These are phyloP conservation scores for Pythium guiyangense DNA, from an alignment of 352 stramenopile species.

Conservation along the genomic window DNA sequence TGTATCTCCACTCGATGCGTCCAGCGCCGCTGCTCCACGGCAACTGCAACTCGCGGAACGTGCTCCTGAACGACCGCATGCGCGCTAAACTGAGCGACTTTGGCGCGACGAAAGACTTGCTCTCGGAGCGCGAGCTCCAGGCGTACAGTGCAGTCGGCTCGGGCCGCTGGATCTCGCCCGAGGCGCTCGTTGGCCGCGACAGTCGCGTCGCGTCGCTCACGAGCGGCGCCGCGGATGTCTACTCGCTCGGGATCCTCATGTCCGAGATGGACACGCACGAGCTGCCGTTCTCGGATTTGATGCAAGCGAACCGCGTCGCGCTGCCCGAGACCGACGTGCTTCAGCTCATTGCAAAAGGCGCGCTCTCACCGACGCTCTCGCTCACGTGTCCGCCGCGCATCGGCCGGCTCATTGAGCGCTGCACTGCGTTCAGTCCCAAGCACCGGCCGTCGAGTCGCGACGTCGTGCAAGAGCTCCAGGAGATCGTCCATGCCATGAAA, in stretches of 20 bases:
- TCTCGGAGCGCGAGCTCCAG: constrained; percentile 52
- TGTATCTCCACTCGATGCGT: constrained; percentile 23
- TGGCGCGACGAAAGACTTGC: constrained; percentile 24
- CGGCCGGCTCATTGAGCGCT: constrained; percentile 33
- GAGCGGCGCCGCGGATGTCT: constrained; percentile 64
- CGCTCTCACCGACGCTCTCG: constrained; percentile 52
- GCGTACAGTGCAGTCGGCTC: constrained; percentile 65
- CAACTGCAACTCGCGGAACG: constrained; percentile 21
- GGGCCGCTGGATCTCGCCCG: constrained; percentile 63
- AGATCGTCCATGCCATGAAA: constrained; percentile 10
- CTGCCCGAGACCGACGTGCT: constrained; percentile 57
- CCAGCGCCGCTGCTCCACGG: constrained; percentile 3
- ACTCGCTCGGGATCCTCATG: constrained; percentile 66
- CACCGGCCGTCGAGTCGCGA: constrained; percentile 19
- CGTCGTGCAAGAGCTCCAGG: constrained; percentile 8
- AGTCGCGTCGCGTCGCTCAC: constrained; percentile 39
- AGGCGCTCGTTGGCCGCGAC: constrained; percentile 54
- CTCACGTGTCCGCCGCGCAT: constrained; percentile 40
- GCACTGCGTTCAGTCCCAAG: constrained; percentile 25
- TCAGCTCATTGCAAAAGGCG: constrained; percentile 60
- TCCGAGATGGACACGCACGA: too few relatives aligned
- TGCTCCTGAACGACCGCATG: constrained; percentile 17
- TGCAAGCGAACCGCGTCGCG: too few relatives aligned
- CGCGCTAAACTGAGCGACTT: constrained; percentile 27
- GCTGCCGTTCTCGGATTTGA: constrained; percentile 69